Evolutionary conservation across 108 stramenopile species (phyloP), one percentile per base, ranked within the genome.

Genomic region (Stephanodiscus triporus): DNA sequence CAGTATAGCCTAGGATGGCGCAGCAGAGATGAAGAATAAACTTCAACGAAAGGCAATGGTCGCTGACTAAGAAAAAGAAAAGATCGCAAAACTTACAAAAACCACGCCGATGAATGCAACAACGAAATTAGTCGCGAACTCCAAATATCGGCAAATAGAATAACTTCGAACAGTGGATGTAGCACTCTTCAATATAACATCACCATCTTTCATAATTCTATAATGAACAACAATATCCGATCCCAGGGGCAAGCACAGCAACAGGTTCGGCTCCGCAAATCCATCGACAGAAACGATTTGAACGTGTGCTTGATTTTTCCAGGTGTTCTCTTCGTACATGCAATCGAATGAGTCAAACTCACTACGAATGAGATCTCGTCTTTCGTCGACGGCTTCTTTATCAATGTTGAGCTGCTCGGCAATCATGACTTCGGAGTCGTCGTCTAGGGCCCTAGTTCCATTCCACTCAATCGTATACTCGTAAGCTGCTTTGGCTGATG

Each of bases 281-380:
- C 77, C 70, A 66, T 49, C 40, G 11, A 65, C 77, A 26, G 70
- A 71, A 1, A 71, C 50, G 6, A 78, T 65, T 56, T 78, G 70
- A 27, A 78, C 22, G 30, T 70, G 56, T 17, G 64, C 64, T 26
- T 71, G 77, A 59, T 71, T 55, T 11, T 19, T 55, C 74, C 74
- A 75, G 0, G 0, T 50, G 14, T 16, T 43, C 53, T 29, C 48
- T 26, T 70, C 65, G 20, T 63, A 49, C 45, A 60, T 38, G 49
- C 65, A 37, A n/a, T 54, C 70, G n/a, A 54, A 55, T 4, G 49
- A 11, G 23, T 71, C 70, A 11, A 70, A 65, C 17, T 78, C 77
- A 22, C 61, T 78, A 47, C 63, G 63, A 30, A 71, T 50, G 17
- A 66, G 70, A 19, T 66, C 63, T 38, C 65, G 69, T 32, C 63